Base-by-base conservation (phyloP, 352 stramenopile species). In the Phytophthora kernoviae region DNA sequence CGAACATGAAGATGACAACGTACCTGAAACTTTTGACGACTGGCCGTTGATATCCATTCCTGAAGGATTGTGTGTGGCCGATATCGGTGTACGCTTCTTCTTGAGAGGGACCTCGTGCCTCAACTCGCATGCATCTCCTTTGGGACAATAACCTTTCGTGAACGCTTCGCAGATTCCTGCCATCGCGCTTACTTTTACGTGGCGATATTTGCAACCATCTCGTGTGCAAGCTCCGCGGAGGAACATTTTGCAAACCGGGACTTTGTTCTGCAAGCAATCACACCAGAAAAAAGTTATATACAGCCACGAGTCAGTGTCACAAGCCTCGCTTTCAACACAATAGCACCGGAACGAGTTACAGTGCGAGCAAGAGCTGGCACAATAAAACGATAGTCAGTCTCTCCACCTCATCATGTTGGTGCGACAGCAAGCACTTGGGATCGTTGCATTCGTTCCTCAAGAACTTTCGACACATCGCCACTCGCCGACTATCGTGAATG, bases 381-480 rank as follows among this genome's bases (percentile, higher is more conserved):
- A 68, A 18, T 26, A 58, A 54, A 17, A 62, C 44, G 40, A 47
- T 21, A 56, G 40, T 41, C 33, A 20, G 20, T 66, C 15, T 56
- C 59, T 70, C 58, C 59, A 93, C 85, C 83, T 93, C 75, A 60
- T 94, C 84, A 59, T 89, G 66, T 53, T 70, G 69, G 53, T 90
- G 85, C 18, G 85, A 92, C 20, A 94, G 70, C 57, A 75, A 50
- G 41, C 85, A 94, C 12, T 75, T 74, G 20, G 68, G 42, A 46
- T 93, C 75, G 20, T 53, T 58, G 65, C 85, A 94, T 37, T 75
- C 71, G 33, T 86, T 87, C 37, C 77, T 77, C 43, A 89, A 54
- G 32, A 94, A 94, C 49, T 89, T 87, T 22, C 78, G 81, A 33
- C 85, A 94, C 46, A 94, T 87, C n/a, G 77, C 75, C 42, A 93